Evolutionary conservation across 2,329 filamentous ascomycete species (phyloP).

Genomic region (Neofusicoccum sp.): DNA sequence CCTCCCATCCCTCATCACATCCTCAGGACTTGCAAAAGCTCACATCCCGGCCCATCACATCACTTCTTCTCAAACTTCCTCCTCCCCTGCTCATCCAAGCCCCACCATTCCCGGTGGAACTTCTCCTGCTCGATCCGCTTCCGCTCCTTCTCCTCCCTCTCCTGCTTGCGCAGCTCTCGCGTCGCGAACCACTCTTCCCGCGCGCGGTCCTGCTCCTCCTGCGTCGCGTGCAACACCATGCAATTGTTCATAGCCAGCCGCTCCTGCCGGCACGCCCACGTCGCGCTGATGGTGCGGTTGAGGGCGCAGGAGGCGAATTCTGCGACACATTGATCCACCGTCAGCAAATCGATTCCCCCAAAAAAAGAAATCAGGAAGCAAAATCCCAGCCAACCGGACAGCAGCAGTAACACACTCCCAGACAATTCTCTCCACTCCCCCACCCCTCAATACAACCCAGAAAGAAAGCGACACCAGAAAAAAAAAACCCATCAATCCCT

Average conservation of each 20-base stretch:
- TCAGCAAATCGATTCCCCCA: too few species aligned
- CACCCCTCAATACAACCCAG: neutral
- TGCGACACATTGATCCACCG: too few species aligned
- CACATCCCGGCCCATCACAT: neutral
- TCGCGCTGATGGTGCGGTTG: constrained; percentile 80
- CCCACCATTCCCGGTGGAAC: constrained; percentile 54
- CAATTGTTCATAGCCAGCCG: constrained; percentile 89
- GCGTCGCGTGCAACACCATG: constrained; percentile 84
- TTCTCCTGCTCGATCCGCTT: constrained; percentile 44
- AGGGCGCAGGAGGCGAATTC: constrained; percentile 90
- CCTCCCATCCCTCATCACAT: neutral
- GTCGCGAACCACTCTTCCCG: constrained; percentile 89
- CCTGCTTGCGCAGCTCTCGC: constrained; percentile 66
- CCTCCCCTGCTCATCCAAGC: constrained; percentile 39
- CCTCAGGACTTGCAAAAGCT: too few species aligned
- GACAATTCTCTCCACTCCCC: neutral
- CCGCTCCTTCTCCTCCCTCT: constrained; percentile 58
- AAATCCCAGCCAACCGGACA: too few species aligned
- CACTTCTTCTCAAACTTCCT: constrained; percentile 17
- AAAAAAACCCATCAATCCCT: neutral
- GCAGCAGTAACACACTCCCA: too few species aligned
- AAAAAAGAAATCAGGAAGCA: neutral
- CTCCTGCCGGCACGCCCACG: constrained; percentile 78
- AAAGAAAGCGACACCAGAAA: neutral
- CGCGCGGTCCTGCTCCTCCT: constrained; percentile 80